Evolutionary conservation across 345 rosid genomes (phyloP), one percentile per base, ranked within the genome.

Genomic region (Acer campestre): DNA sequence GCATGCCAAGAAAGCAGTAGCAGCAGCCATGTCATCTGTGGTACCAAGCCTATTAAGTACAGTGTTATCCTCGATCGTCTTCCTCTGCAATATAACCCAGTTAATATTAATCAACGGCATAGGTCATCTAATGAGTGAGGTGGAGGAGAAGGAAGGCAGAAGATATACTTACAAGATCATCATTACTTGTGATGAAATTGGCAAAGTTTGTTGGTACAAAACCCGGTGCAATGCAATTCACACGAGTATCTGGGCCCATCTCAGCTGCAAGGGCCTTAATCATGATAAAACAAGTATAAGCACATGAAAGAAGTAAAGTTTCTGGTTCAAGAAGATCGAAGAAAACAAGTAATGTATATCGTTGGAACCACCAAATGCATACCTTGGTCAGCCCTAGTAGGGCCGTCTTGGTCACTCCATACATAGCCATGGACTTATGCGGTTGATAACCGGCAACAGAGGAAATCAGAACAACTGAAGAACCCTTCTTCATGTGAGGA

Each of bases 401-500:
- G 61, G 99, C 97, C 0, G 99, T 96, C 85, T 96, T 96, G 10
- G 97, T 91, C 51, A 96, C 97, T 22, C 97, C 99, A 79, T 96
- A 96, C 97, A 96, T 92, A 76, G 86, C 88, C 91, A 90, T 82
- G 56, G 94, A 67, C 55, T 84, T n/a, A 40, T 78, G 88, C 6
- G 97, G 99, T 22, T 68, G 79, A 80, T 83, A 96, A 51, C 86
- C 99, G 71, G 88, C 78, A 73, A 91, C 86, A 0, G 99, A 96
- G 62, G 99, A 87, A 79, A 92, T 84, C 44, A 94, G 82, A 79
- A 96, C 77, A 70, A 96, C 86, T 0, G 98, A 90, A 80, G 97
- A 96, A 78, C 94, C 97, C 70, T 88, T 89, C 79, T 84, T 85
- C 80, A 96, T 27, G 80, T 96, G 83, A 78, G 98, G 89, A 79